Evolutionary conservation across 2,329 filamentous ascomycete genomes (phyloP).

Genomic region (Sporothrix schenckii): DNA sequence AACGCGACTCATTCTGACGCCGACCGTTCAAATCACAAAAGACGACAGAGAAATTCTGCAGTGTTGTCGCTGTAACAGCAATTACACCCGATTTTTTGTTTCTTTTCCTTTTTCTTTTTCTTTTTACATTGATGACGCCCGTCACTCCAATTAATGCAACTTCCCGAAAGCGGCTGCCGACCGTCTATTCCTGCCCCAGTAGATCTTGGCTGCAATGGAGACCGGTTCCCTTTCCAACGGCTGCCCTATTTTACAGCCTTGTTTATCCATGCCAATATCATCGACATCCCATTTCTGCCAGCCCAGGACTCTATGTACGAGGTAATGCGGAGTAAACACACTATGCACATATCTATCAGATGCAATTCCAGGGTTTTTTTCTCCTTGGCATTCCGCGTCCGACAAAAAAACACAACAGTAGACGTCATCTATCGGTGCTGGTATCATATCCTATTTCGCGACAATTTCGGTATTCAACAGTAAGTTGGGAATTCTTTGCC

Average conservation of each 20-base stretch:
- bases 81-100: background rate
- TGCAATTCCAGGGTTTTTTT: background rate
- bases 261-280: background rate
- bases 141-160: constrained; percentile 16
- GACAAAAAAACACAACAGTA: background rate
- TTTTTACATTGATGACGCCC: constrained; percentile 1
- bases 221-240: background rate
- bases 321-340: background rate
- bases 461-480: background rate
- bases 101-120: constrained; percentile 12
- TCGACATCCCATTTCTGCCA: background rate
- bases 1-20: too few species aligned
- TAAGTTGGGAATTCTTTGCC: background rate
- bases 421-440: constrained; percentile 3
- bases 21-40: too few species aligned
- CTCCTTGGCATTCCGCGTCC: background rate
- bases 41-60: too few species aligned
- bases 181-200: background rate
- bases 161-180: constrained; percentile 13
- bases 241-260: background rate
- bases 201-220: background rate
- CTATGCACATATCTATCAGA: too few species aligned
- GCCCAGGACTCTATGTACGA: background rate
- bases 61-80: background rate
- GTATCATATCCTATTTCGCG: background rate